These are phyloP conservation scores for Solanum gracilifrons DNA, from an alignment of 257 asterid genomes.

Conservation along the genomic window DNA sequence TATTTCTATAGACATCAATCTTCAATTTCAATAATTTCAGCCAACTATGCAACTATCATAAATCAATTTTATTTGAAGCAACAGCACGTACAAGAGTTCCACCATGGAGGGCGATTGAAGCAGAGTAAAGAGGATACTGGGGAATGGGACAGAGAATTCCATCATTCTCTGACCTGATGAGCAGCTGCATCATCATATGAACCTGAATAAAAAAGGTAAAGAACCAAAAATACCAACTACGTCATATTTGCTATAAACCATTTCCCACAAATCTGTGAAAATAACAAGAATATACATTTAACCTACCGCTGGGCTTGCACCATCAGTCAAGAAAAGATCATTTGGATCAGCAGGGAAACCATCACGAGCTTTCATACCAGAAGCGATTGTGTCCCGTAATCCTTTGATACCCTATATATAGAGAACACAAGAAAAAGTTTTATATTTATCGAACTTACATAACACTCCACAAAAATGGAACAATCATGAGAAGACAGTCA, in stretches of 20 bases:
- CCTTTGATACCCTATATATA: conserved; percentile 80
- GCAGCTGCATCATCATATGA: conserved; percentile 98
- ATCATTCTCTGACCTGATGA: conserved; percentile 69
- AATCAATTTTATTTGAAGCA: neutral
- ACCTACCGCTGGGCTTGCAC: conserved; percentile 97
- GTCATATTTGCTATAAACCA: neutral
- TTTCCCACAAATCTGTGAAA: neutral
- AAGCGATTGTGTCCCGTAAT: conserved; percentile 85
- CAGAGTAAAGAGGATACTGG: conserved; percentile 88
- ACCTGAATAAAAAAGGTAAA: conserved; percentile 36
- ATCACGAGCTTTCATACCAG: conserved; percentile 96
- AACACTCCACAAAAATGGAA: neutral
- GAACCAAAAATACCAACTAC: neutral
- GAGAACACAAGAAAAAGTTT: neutral
- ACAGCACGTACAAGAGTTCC: conserved; percentile 74
- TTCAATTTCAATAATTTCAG: neutral
- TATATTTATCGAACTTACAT: neutral
- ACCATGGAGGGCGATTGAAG: conserved; percentile 88
- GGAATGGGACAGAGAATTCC: conserved; percentile 98
- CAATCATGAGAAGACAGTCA: conserved; percentile 6
- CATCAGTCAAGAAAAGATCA: conserved; percentile 95
- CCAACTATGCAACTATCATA: neutral
- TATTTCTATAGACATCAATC: neutral
- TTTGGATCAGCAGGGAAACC: conserved; percentile 89
- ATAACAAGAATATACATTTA: neutral